phyloP scores from a whole-genome alignment of 305 asterid species.

The Solanum hybrid region DNA sequence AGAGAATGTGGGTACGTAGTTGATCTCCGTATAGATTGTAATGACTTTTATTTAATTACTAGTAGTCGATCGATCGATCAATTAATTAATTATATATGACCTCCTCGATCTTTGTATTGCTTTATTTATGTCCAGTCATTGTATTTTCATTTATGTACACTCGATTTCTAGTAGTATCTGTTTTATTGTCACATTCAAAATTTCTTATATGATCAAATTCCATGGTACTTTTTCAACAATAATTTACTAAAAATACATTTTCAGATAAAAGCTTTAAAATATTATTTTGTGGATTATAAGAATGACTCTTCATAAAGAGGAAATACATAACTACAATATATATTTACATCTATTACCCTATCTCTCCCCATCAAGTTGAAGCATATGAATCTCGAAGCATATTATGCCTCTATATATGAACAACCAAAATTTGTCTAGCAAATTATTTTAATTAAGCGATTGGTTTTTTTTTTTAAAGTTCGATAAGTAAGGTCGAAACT shows the following conservation, averaged over 20 bases:
- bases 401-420: background rate
- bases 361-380: no score
- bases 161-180: background rate
- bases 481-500: background rate
- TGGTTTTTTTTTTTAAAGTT: background rate
- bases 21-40: constrained; percentile 7
- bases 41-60: constrained; percentile 1
- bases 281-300: background rate
- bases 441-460: background rate
- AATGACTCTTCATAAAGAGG: background rate
- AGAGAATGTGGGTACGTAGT: constrained; percentile 17
- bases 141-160: background rate
- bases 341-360: no score
- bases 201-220: background rate
- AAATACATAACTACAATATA: no score
- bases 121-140: background rate
- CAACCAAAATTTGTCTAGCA: background rate
- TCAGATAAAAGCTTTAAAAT: background rate
- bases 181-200: background rate
- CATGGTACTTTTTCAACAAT: background rate
- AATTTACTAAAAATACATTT: no score
- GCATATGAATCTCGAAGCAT: no score
- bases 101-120: background rate
- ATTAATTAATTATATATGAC: background rate
- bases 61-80: background rate